A percentile compares a stretch with the other conserved stretches of the same genome.
Conservation (phyloP, 768 basidiomycete species). For the Phylloporus scabripes region DNA sequence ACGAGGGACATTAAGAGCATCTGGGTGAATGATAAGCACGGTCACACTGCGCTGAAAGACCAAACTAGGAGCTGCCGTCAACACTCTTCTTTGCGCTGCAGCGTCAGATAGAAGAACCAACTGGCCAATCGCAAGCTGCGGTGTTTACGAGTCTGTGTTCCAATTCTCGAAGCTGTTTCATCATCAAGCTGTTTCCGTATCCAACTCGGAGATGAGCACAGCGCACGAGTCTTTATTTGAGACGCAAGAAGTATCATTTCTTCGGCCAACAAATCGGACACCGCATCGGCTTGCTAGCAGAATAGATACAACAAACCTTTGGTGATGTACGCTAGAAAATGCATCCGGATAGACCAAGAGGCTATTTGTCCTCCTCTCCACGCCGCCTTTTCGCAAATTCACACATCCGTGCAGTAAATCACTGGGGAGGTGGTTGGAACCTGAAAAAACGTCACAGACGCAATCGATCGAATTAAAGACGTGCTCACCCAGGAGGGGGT, state of each 20-base stretch:
- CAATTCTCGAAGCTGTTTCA: conserved; percentile 30
- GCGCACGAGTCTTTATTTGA: conserved; percentile 9
- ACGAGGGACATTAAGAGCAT: conserved; percentile 27
- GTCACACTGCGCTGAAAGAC: conserved; percentile 19
- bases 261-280: conserved; percentile 18
- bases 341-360: conserved; percentile 23
- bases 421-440: conserved; percentile 48
- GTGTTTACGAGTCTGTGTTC: conserved; percentile 22
- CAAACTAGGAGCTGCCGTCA: conserved; percentile 25
- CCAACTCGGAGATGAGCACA: conserved; percentile 25
- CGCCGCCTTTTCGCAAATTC: conserved; percentile 13
- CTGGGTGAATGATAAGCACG: conserved; percentile 23
- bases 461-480: not conserved
- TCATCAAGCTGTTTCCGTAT: conserved; percentile 19
- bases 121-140: conserved; percentile 24
- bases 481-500: conserved; percentile 77
- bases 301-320: conserved; percentile 26
- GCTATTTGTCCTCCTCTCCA: conserved; percentile 23
- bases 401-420: conserved; percentile 12
- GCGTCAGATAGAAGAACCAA: conserved; percentile 24
- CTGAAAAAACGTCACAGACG: conserved; percentile 22
- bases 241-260: conserved; percentile 15
- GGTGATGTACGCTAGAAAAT: conserved; percentile 14
- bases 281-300: conserved; percentile 7
- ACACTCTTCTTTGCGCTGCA: conserved; percentile 23